Percentiles rank a stretch among this genome's conserved stretches.
Conservation (phyloP, 2,329 filamentous ascomycete species). For the Epichloe coenophiala region DNA sequence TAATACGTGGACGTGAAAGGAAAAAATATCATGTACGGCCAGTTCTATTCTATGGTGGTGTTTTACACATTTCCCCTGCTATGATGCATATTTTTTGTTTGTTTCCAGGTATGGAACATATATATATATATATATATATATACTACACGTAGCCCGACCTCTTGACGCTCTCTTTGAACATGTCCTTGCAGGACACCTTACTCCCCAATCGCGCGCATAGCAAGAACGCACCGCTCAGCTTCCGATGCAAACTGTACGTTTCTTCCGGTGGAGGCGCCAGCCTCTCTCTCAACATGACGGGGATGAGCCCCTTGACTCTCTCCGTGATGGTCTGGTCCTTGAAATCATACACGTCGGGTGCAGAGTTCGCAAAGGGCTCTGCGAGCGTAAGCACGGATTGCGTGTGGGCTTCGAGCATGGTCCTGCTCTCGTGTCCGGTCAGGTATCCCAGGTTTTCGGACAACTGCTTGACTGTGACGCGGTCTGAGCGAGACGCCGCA, state of each 20-base stretch:
- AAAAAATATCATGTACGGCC: too few relatives aligned
- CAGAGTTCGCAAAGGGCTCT: constrained; percentile 69
- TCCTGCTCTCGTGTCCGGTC: constrained; percentile 72
- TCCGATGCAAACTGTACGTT: constrained; percentile 90
- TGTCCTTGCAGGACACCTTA: constrained; percentile 61
- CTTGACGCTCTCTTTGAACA: constrained; percentile 53
- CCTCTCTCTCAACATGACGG: constrained; percentile 82
- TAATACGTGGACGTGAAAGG: too few relatives aligned
- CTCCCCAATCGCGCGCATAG: constrained; percentile 80
- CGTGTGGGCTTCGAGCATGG: constrained; percentile 87
- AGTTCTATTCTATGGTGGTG: too few relatives aligned
- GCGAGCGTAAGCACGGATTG: constrained; percentile 78
- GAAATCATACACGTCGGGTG: constrained; percentile 84
- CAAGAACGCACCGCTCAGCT: constrained; percentile 88
- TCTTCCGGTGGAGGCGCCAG: constrained; percentile 89
- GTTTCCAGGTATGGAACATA: too few relatives aligned
- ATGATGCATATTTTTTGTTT: too few relatives aligned
- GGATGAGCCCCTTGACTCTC: constrained; percentile 75
- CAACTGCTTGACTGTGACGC: constrained; percentile 46
- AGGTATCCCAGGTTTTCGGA: constrained; percentile 78
- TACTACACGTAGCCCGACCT: constrained; percentile 19
- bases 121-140: too few relatives aligned
- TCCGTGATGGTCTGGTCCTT: constrained; percentile 91
- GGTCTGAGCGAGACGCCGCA: constrained; percentile 63
- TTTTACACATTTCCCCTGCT: not conserved